Evolutionary conservation across 495 filamentous ascomycete species (phyloP).

Genomic region (Echria macrotheca): DNA sequence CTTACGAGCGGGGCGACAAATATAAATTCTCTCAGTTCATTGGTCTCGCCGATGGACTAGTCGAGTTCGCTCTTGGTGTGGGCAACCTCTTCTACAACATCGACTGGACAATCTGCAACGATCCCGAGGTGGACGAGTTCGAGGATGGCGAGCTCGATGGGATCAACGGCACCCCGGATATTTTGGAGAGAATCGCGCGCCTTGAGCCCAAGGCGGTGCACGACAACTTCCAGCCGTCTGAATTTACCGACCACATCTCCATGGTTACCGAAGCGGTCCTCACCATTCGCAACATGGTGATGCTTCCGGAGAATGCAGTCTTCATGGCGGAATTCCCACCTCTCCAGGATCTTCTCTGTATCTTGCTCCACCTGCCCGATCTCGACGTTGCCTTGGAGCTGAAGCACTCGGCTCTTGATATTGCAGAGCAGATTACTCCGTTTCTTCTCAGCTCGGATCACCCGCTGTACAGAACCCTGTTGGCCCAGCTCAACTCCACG

Average conservation of each 20-base stretch:
- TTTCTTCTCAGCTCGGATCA: constrained; percentile 71
- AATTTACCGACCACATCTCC: constrained; percentile 63
- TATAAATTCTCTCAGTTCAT: constrained; percentile 90
- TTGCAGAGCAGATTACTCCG: constrained; percentile 83
- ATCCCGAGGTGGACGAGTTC: constrained; percentile 46
- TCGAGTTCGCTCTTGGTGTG: constrained; percentile 73
- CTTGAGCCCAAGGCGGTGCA: constrained; percentile 48
- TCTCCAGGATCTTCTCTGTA: constrained; percentile 72
- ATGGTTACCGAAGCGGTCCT: constrained; percentile 81
- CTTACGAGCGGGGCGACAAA: constrained; percentile 88
- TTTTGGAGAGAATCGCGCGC: constrained; percentile 59
- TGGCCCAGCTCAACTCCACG: constrained; percentile 60
- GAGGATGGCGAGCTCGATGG: constrained; percentile 61
- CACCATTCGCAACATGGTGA: constrained; percentile 87
- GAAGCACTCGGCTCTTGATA: constrained; percentile 87
- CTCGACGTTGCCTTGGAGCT: constrained; percentile 74
- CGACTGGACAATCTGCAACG: constrained; percentile 73
- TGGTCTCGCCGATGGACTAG: constrained; percentile 81
- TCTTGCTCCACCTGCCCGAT: constrained; percentile 72
- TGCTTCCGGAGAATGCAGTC: constrained; percentile 79
- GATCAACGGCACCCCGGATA: constrained; percentile 67
- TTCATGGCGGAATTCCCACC: constrained; percentile 69
- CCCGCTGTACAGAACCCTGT: constrained; percentile 70
- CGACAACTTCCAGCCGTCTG: constrained; percentile 70
- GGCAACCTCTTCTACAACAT: constrained; percentile 71